Evolutionary conservation across 768 basidiomycete species (phyloP).

Genomic region (Brasilioporus rufonigricans): DNA sequence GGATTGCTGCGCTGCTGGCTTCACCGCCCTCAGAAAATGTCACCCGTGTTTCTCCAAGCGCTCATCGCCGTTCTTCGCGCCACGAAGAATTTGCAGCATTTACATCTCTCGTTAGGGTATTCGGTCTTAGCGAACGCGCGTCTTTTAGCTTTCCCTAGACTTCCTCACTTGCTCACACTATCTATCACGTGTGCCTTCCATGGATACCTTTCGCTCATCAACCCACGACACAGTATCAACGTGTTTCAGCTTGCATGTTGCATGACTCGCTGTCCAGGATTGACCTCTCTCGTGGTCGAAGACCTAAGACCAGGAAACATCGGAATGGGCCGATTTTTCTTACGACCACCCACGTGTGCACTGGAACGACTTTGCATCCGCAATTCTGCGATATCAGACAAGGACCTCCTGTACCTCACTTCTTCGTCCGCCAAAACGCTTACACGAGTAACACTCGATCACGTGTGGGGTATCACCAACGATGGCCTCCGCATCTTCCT

Average conservation of each 20-base stretch:
- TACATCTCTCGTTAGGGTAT: neutral
- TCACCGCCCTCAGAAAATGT: too few relatives aligned
- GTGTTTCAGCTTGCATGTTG: neutral
- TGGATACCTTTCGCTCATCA: too few relatives aligned
- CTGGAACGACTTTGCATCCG: neutral
- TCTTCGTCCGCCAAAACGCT: slow-evolving; percentile 3
- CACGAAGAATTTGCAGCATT: neutral
- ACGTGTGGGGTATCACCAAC: neutral
- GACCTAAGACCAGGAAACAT: neutral
- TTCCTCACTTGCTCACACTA: neutral
- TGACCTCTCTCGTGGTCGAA: neutral
- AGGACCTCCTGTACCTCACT: neutral
- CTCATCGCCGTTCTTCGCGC: neutral
- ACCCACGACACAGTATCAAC: too few relatives aligned
- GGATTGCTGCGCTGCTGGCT: too few relatives aligned
- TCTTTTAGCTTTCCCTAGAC: neutral
- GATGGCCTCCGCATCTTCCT: neutral
- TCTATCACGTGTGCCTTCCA: neutral
- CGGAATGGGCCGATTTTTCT: neutral
- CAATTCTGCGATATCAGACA: neutral
- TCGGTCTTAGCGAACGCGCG: neutral
- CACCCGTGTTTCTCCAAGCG: neutral
- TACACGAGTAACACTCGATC: neutral
- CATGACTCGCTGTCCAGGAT: neutral
- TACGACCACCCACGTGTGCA: slow-evolving; percentile 1